These are phyloP conservation scores for Halenospora varia DNA, from an alignment of 495 filamentous ascomycete genomes.

Conservation along the genomic window DNA sequence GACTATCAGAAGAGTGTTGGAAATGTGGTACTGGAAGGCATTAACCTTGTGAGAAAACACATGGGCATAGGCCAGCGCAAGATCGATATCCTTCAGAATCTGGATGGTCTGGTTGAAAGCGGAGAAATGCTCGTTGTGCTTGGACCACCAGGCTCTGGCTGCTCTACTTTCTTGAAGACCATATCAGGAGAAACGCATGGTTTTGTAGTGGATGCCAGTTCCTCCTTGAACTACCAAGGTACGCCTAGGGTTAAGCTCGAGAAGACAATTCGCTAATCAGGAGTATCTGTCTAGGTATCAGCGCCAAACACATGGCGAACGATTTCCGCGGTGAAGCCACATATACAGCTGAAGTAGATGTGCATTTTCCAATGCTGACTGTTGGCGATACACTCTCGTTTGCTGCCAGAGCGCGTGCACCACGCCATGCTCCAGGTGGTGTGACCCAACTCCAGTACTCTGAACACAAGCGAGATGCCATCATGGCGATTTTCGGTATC, in stretches of 20 bases:
- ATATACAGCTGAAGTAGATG: constrained; percentile 73
- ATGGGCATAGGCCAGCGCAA: background rate
- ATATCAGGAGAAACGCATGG: constrained; percentile 73
- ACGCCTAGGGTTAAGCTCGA: background rate
- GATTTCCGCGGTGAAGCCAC: constrained; percentile 73
- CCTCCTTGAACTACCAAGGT: constrained; percentile 71
- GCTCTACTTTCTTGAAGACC: constrained; percentile 73
- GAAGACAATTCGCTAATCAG: too few relatives aligned
- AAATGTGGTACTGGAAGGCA: constrained; percentile 35
- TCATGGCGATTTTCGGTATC: constrained; percentile 76
- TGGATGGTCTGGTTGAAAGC: constrained; percentile 8
- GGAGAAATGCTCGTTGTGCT: constrained; percentile 13
- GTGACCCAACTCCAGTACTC: constrained; percentile 56
- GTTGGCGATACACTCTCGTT: constrained; percentile 75
- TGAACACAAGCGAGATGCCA: constrained; percentile 61
- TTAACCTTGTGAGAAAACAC: background rate
- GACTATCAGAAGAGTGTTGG: constrained; percentile 73
- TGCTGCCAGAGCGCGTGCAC: constrained; percentile 63
- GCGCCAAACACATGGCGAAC: constrained; percentile 56
- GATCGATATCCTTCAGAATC: constrained; percentile 7
- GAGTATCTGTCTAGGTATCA: constrained; percentile 34
- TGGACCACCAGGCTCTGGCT: constrained; percentile 43
- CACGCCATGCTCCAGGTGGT: constrained; percentile 52
- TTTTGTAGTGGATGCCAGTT: constrained; percentile 56
- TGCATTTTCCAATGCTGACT: constrained; percentile 74